These are phyloP conservation scores for Leccinum obscurum DNA, from an alignment of 768 basidiomycete genomes.

Conservation along the genomic window DNA sequence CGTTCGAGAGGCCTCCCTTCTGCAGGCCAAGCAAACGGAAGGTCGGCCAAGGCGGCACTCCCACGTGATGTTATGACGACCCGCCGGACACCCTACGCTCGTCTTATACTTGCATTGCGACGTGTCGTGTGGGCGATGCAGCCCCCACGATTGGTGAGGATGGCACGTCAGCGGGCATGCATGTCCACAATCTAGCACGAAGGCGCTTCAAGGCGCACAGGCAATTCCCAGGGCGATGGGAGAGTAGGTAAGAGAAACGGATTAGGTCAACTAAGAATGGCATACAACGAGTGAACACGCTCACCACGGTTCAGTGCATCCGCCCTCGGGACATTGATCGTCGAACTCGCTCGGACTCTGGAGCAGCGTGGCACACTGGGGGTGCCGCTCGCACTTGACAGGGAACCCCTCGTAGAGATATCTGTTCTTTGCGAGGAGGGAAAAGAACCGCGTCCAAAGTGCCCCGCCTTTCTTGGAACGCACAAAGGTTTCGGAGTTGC, in stretches of 20 bases:
- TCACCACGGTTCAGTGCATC: conserved; percentile 60
- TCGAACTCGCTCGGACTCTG: conserved; percentile 49
- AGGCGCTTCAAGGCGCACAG: conserved; percentile 3
- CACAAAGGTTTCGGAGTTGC: conserved; percentile 41
- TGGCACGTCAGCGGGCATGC: conserved; percentile 62
- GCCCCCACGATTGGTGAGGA: conserved; percentile 43
- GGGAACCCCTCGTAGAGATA: conserved; percentile 43
- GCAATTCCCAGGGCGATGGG: too few species aligned
- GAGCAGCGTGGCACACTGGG: conserved; percentile 38
- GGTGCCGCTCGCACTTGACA: conserved; percentile 54
- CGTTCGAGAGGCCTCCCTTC: conserved; percentile 34
- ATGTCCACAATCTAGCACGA: conserved; percentile 35
- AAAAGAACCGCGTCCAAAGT: conserved; percentile 12
- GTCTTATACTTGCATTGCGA: conserved; percentile 45
- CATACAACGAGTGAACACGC: not conserved
- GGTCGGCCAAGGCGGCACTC: conserved; percentile 43
- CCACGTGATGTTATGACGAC: conserved; percentile 44
- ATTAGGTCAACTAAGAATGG: too few species aligned
- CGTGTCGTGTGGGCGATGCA: conserved; percentile 6
- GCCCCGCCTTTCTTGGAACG: conserved; percentile 10
- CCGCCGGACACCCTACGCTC: conserved; percentile 38
- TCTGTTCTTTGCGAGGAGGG: not conserved
- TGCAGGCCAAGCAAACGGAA: conserved; percentile 44
- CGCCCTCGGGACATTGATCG: conserved; percentile 55
- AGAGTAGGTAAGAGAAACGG: too few species aligned